Evolutionary conservation across 139 green algal genomes (phyloP), one percentile per base, ranked within the genome.

Genomic region (Eudorina sp.): DNA sequence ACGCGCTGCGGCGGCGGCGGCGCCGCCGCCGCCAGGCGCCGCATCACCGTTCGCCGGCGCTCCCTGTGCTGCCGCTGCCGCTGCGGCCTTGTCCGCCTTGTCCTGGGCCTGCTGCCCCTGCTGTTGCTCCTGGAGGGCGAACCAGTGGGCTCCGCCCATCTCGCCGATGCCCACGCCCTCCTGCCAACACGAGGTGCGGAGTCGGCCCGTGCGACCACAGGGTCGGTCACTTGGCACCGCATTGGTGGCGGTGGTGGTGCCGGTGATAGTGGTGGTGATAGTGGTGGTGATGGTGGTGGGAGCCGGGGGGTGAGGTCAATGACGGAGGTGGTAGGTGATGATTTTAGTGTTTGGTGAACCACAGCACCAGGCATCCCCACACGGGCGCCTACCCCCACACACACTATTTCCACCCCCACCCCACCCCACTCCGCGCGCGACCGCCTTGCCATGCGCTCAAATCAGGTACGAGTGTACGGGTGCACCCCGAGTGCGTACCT

Each of bases 81-180:
- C 2, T 77, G 62, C 8, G 51, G 21, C 31, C 79, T 43, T 2
- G 38, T 9, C n/a, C n/a, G n/a, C n/a, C n/a, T n/a, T n/a, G 38
- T 41, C 34, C 84, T 40, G 34, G 4, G 70, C 73, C 29, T 72
- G 62, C 4, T 40, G n/a, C 8, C n/a, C 29, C 62, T 72, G 14
- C 8, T 14, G 6, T 41, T 72, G 25, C 27, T 53, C 41, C 70
- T 58, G 38, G 48, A 92, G 68, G 3, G 93, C 89, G n/a, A 96
- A 93, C 91, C 93, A 97, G 89, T 96, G 93, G 8, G 90, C 86
- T 3, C 96, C 94, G 46, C 96, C 95, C 14, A 94, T 74, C 89
- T 96, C 95, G 19, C 94, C 91, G 0, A 96, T 94, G 14, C 90
- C 91, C 48, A 88, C 92, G 3, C 89, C 91, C 69, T 90, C 90